Percentiles rank a stretch among this genome's conserved stretches.
Evolutionary conservation across 176 grass and related monocot species (phyloP).

Genomic region (Musa itinerans): DNA sequence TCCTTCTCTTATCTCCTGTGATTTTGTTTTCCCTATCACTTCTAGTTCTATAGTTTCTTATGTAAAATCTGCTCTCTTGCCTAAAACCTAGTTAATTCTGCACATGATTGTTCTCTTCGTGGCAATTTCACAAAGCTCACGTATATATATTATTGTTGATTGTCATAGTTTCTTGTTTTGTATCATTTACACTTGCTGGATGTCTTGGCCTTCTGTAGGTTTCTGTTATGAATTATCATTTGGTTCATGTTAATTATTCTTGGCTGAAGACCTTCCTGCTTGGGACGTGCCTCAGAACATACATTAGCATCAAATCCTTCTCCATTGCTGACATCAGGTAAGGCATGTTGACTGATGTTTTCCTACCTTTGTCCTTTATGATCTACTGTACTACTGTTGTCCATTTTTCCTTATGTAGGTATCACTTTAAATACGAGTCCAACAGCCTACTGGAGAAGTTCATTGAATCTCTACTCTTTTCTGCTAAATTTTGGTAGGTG

Average conservation of each 20-base stretch:
- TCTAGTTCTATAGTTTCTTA: neutral
- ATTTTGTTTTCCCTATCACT: neutral
- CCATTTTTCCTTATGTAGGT: conserved; percentile 36
- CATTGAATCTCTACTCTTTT: conserved; percentile 54
- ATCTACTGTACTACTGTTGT: conserved; percentile 11
- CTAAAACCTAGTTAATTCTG: neutral
- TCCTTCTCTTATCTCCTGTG: neutral
- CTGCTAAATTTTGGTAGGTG: conserved; percentile 72
- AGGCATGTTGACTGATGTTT: conserved; percentile 10
- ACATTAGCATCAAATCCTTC: conserved; percentile 51
- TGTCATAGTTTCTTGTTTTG: conserved; percentile 16
- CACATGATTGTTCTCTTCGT: neutral
- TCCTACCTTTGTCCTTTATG: conserved; percentile 1
- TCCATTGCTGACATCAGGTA: conserved; percentile 63
- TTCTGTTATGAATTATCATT: conserved; percentile 60
- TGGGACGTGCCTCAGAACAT: conserved; percentile 67
- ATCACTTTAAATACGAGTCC: conserved; percentile 25
- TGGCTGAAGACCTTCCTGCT: conserved; percentile 47
- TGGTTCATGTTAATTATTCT: conserved; percentile 37
- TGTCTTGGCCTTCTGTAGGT: conserved; percentile 33
- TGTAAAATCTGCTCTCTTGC: neutral
- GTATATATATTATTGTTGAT: conserved; percentile 6
- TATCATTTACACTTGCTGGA: neutral
- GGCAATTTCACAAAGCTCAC: neutral
- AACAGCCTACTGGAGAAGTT: conserved; percentile 44